phyloP scores from a whole-genome alignment of 768 basidiomycete genomes.

The Xerocomellus amylosporus region DNA sequence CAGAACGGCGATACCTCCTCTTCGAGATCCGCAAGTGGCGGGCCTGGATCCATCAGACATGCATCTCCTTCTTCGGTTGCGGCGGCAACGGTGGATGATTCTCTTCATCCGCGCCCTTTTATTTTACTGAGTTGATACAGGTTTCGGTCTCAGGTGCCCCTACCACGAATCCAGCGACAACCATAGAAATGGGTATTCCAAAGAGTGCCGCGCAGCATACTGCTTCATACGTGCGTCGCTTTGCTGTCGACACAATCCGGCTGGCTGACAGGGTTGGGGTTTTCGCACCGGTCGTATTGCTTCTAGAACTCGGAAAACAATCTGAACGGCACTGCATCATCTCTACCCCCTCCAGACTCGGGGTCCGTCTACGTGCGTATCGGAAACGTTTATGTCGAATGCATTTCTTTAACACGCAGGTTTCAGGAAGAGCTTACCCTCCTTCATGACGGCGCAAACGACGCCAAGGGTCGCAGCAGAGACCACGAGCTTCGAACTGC shows the following conservation, averaged over 20 bases:
- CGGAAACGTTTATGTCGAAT: neutral
- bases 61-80: slow-evolving; percentile 4
- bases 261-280: neutral
- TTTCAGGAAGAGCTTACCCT: slow-evolving; percentile 33
- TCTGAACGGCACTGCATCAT: neutral
- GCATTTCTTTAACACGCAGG: neutral
- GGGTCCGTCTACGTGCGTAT: slow-evolving; percentile 24
- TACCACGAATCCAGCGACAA: neutral
- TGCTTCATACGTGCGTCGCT: slow-evolving; percentile 7
- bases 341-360: slow-evolving; percentile 4
- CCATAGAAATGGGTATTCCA: slow-evolving; percentile 16
- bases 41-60: slow-evolving; percentile 8
- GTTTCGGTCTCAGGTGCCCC: neutral
- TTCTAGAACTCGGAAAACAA: slow-evolving; percentile 10
- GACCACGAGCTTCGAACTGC: slow-evolving; percentile 42
- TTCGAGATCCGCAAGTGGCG: slow-evolving; percentile 11
- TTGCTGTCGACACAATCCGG: neutral
- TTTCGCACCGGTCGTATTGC: neutral
- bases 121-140: slow-evolving; percentile 15
- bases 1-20: slow-evolving; percentile 16
- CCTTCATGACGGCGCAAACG: slow-evolving; percentile 24
- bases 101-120: slow-evolving; percentile 1
- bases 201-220: slow-evolving; percentile 1
- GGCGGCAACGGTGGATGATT: slow-evolving; percentile 17
- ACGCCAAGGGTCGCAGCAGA: slow-evolving; percentile 23